A percentile compares a stretch with the other conserved stretches of the same genome.
Conservation (phyloP, 2,329 filamentous ascomycete species). For the Arthrobotrys conoides region DNA sequence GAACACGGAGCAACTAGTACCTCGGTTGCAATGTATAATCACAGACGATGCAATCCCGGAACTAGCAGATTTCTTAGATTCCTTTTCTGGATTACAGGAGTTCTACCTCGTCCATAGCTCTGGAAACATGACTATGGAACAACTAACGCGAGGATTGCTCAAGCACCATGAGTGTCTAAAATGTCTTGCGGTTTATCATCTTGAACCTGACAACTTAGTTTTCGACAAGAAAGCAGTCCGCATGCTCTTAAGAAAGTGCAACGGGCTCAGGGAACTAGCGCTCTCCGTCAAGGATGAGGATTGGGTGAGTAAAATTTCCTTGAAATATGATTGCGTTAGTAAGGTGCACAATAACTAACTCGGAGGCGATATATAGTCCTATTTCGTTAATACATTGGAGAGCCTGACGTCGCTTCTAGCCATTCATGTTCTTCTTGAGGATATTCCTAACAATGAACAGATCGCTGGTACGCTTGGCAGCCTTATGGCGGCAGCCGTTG, state of each 20-base stretch:
- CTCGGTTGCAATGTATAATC: conserved; percentile 59
- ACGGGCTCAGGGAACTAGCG: conserved; percentile 50
- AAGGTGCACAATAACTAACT: conserved; percentile 7
- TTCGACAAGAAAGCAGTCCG: conserved; percentile 59
- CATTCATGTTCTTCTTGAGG: conserved; percentile 56
- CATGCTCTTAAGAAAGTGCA: conserved; percentile 47
- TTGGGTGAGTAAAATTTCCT: conserved; percentile 39
- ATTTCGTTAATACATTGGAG: conserved; percentile 59
- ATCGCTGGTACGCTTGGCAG: conserved; percentile 58
- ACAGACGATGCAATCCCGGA: conserved; percentile 60
- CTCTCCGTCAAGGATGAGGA: conserved; percentile 60
- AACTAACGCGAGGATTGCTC: conserved; percentile 48
- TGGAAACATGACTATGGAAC: conserved; percentile 60
- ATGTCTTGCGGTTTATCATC: conserved; percentile 59
- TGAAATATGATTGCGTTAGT: not conserved
- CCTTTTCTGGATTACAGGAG: conserved; percentile 56
- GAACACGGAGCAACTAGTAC: conserved; percentile 52
- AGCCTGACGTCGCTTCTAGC: conserved; percentile 58
- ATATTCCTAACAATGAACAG: conserved; percentile 58
- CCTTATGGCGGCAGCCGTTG: conserved; percentile 59
- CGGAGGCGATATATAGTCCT: conserved; percentile 33
- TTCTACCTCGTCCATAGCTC: conserved; percentile 60
- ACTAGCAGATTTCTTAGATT: conserved; percentile 59
- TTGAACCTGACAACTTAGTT: conserved; percentile 53
- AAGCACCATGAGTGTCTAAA: conserved; percentile 60